phyloP scores from a whole-genome alignment of 1,284 basidiomycete species.

The Cutaneotrichosporon spelunceum region DNA sequence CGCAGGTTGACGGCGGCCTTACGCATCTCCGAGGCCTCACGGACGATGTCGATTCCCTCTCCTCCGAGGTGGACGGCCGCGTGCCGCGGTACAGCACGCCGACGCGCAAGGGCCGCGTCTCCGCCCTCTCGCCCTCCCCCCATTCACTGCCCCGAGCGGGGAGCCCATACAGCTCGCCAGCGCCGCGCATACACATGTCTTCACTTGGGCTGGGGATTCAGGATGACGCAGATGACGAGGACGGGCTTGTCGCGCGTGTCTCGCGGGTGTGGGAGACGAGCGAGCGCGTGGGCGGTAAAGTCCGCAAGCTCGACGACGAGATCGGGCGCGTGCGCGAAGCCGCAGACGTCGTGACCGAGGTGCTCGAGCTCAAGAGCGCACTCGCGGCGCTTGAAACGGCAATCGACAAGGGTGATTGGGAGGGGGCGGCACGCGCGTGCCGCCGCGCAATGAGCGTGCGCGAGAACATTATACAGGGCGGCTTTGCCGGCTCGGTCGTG shows the following conservation, averaged over 20 bases:
- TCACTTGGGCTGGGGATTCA: slow-evolving; percentile 34
- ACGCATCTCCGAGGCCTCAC: slow-evolving; percentile 62
- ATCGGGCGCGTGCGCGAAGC: slow-evolving; percentile 81
- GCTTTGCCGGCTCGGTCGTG: slow-evolving; percentile 86
- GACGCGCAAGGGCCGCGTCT: neutral
- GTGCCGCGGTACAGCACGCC: neutral
- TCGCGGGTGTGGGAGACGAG: slow-evolving; percentile 62
- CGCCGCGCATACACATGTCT: neutral
- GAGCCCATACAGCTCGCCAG: neutral
- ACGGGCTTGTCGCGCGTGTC: slow-evolving; percentile 48
- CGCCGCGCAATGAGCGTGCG: slow-evolving; percentile 83
- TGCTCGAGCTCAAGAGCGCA: slow-evolving; percentile 88
- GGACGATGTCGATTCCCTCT: slow-evolving; percentile 63
- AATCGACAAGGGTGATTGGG: slow-evolving; percentile 89
- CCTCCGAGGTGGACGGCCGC: slow-evolving; percentile 58
- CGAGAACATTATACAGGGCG: slow-evolving; percentile 69
- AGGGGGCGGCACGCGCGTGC: slow-evolving; percentile 85
- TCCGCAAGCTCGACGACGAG: slow-evolving; percentile 82
- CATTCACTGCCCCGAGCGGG: neutral
- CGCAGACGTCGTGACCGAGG: slow-evolving; percentile 75
- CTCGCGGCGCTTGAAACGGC: slow-evolving; percentile 69
- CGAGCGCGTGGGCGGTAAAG: slow-evolving; percentile 81
- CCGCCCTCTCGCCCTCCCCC: neutral
- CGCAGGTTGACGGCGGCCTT: slow-evolving; percentile 66
- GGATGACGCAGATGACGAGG: slow-evolving; percentile 27